Conservation (phyloP, 2,329 filamentous ascomycete species). For the Colletotrichum sp. region DNA sequence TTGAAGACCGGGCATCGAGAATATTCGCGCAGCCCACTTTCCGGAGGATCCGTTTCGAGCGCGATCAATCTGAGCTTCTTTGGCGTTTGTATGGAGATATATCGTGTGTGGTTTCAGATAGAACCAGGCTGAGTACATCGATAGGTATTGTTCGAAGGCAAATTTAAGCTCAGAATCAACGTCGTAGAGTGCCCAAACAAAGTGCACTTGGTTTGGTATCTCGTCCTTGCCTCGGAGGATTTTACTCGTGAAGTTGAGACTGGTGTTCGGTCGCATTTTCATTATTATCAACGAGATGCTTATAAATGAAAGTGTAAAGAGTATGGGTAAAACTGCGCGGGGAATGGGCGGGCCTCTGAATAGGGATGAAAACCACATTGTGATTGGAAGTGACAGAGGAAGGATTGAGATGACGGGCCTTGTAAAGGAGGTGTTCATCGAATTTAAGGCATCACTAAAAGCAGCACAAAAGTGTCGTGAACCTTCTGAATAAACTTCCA, state of each 20-base stretch:
- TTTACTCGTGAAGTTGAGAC: background rate
- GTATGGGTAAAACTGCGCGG: background rate
- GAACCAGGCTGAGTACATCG: background rate
- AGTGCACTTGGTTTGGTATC: background rate
- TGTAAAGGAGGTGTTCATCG: background rate
- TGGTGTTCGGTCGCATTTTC: background rate
- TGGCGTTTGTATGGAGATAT: background rate
- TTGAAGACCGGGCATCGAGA: background rate
- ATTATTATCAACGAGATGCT: background rate
- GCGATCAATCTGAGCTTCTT: background rate
- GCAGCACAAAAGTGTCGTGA: background rate
- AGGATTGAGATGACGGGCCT: background rate
- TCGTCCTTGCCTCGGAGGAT: background rate
- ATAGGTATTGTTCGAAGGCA: background rate
- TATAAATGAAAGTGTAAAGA: background rate
- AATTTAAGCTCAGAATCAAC: background rate
- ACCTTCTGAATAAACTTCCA: background rate
- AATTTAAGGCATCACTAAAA: background rate
- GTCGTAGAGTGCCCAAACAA: background rate
- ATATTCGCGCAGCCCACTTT: background rate
- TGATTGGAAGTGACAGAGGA: background rate
- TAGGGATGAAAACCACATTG: background rate
- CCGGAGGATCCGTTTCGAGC: background rate
- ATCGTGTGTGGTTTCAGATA: background rate
- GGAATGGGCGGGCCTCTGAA: background rate